A percentile compares a stretch with the other conserved stretches of the same genome.
phyloP scores from a whole-genome alignment of 129 eudicot species.

The Scalesia atractyloides region DNA sequence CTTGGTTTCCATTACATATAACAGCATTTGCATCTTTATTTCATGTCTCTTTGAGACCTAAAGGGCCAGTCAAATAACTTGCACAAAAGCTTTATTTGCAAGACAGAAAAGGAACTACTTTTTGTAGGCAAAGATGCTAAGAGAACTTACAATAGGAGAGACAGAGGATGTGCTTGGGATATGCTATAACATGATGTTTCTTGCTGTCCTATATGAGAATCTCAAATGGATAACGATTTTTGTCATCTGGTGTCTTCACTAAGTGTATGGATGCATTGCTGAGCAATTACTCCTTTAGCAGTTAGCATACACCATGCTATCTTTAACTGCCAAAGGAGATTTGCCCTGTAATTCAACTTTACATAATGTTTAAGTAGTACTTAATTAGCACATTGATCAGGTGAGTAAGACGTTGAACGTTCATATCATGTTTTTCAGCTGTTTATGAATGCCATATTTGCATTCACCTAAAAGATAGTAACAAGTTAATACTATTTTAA shows the following conservation, averaged over 20 bases:
- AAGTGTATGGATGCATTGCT: conserved; percentile 3
- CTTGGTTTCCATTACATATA: neutral
- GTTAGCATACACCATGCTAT: no score
- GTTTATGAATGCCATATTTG: no score
- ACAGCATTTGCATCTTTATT: neutral
- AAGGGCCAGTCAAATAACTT: neutral
- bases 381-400: no score
- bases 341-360: no score
- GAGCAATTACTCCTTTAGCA: neutral
- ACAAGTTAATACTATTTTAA: no score
- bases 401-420: no score
- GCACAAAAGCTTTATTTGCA: neutral
- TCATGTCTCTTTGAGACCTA: neutral
- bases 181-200: neutral
- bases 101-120: neutral
- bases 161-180: neutral
- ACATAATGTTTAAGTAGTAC: no score
- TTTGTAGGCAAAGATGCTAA: neutral
- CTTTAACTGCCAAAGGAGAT: no score
- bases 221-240: neutral
- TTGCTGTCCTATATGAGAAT: neutral
- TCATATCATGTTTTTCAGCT: no score
- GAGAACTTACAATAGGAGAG: neutral
- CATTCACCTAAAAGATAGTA: no score
- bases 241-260: neutral